Base-by-base conservation (phyloP, 441 rosid species). In the Jatropha multifida region DNA sequence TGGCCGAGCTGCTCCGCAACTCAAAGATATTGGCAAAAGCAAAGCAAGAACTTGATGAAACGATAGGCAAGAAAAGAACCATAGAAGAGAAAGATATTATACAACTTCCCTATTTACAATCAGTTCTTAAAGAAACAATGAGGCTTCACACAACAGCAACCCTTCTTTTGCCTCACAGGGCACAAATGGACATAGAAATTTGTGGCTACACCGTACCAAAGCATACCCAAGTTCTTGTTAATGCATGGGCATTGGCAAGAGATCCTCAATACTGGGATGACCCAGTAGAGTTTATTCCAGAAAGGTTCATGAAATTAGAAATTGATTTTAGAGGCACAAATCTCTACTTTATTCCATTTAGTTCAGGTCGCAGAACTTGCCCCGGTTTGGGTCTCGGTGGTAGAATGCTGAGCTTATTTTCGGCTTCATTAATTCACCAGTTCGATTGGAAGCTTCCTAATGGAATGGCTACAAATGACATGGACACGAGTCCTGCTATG, bases 181-280 rank as follows among this genome's bases (percentile, higher is more conserved):
- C 58, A 27, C n/a, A 48, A 27, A 49, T 27, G 13, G 58, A 68
- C 42, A 13, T 3, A 23, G 58, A 71, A 83, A 81, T 74, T 48
- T 55, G 83, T 3, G 83, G 84, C 0, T 86, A 75, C 41, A 63
- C 68, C 2, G 74, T 88, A 62, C 86, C 78, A 14, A 75, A 82
- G 76, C 79, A 80, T 7, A 75, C 85, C 13, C 92, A 83, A 55
- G 73, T 84, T 11, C 15, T 86, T 13, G 85, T 89, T 23, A 89
- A 87, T 14, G 88, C 76, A 12, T 87, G 91, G 90, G 90, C 86
- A 17, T 77, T 86, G 5, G 86, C 89, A 23, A 60, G 91, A 70
- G 91, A 89, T 40, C 85, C 81, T 7, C 60, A 38, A 4, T 5
- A 3, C 4, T 89, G 93, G 90, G 81, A 86, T 18, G 61, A 81